These are phyloP conservation scores for Esteya vermicola DNA, from an alignment of 2,329 filamentous ascomycete genomes.

Conservation along the genomic window DNA sequence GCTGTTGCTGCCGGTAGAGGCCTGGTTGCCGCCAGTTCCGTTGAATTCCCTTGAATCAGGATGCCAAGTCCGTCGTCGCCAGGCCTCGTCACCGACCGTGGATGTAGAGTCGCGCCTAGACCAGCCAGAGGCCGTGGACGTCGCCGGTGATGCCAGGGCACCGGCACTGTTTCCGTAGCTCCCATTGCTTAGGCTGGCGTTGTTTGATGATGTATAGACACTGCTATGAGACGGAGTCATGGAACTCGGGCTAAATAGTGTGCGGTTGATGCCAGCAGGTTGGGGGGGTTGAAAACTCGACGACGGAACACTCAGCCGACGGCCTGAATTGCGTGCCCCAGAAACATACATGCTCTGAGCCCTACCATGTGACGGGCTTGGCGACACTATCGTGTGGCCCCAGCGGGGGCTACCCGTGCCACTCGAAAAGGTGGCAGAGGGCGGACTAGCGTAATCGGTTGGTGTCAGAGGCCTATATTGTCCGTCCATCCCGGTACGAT, in stretches of 20 bases:
- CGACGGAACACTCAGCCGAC: constrained; percentile 73
- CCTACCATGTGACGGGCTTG: constrained; percentile 52
- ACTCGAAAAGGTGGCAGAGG: constrained; percentile 68
- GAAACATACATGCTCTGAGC: constrained; percentile 56
- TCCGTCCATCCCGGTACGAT: constrained; percentile 48
- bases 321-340: constrained; percentile 50
- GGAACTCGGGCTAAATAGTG: constrained; percentile 38
- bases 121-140: constrained; percentile 42
- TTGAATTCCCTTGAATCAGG: constrained; percentile 56
- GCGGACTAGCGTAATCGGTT: constrained; percentile 66
- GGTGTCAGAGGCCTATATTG: constrained; percentile 55
- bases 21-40: constrained; percentile 3
- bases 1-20: constrained; percentile 46
- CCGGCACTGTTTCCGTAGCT: no score
- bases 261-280: constrained; percentile 38
- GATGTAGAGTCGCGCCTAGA: constrained; percentile 51
- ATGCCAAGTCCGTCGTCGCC: constrained; percentile 82
- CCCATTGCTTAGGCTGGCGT: no score
- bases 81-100: constrained; percentile 55
- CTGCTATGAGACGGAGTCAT: constrained; percentile 39
- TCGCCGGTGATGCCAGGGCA: constrained; percentile 50
- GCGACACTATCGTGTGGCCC: constrained; percentile 55
- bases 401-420: constrained; percentile 66
- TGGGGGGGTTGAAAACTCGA: constrained; percentile 52
- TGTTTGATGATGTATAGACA: constrained; percentile 40